A percentile compares a stretch with the other conserved stretches of the same genome.
Conservation (phyloP, 139 green algal species). For the Chlorella sp. region DNA sequence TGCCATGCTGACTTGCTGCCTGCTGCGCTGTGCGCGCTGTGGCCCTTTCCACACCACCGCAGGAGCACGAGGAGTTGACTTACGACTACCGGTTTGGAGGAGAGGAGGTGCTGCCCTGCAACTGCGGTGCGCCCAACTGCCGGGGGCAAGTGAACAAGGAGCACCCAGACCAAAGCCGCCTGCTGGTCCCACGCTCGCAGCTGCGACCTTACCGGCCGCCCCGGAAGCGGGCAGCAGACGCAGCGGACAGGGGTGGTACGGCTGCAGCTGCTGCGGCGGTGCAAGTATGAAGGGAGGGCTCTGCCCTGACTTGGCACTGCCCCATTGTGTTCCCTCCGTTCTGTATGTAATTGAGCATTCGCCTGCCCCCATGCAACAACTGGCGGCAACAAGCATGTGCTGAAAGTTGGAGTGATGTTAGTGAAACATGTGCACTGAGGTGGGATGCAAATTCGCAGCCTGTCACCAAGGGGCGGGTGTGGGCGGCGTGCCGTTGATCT, state of each 20-base stretch:
- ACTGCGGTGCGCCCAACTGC: constrained; percentile 76
- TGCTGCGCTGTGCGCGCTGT: not conserved
- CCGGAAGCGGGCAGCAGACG: not conserved
- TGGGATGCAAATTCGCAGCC: no score
- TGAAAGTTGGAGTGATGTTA: no score
- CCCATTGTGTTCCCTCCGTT: no score
- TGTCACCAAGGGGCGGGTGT: no score
- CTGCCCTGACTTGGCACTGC: no score
- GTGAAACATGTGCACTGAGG: no score
- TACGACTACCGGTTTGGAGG: constrained; percentile 70
- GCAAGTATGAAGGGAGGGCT: no score
- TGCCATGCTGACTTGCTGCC: not conserved
- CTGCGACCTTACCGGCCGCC: constrained; percentile 19
- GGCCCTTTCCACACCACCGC: not conserved
- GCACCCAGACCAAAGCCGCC: not conserved
- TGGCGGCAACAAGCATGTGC: no score
- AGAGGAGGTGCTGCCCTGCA: constrained; percentile 74
- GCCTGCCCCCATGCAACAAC: no score
- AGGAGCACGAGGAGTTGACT: constrained; percentile 59
- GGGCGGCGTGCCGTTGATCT: no score
- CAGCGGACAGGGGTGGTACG: not conserved
- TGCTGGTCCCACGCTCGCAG: not conserved
- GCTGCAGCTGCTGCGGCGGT: not conserved
- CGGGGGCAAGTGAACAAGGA: constrained; percentile 70
- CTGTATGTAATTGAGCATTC: no score